Percentiles rank a stretch among this genome's conserved stretches.
Conservation (phyloP, 768 basidiomycete genomes). For the Hygrophorus russula region DNA sequence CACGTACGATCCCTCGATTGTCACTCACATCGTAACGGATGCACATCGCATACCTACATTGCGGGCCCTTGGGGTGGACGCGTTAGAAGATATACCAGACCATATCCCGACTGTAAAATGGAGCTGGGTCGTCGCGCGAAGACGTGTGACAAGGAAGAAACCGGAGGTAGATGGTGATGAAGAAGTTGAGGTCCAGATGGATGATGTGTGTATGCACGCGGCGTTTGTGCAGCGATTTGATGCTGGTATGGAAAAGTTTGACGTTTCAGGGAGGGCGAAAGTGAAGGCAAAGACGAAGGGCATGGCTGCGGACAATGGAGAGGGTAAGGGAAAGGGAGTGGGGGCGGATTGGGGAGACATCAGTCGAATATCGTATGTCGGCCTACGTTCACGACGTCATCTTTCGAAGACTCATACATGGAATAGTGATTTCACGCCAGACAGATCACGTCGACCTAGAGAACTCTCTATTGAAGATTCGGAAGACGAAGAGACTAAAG, state of each 20-base stretch:
- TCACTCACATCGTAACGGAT: constrained; percentile 64
- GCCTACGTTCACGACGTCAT: constrained; percentile 4
- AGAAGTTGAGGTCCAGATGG: constrained; percentile 12
- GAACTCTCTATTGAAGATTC: background rate
- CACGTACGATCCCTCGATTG: constrained; percentile 38
- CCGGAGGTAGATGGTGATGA: constrained; percentile 11
- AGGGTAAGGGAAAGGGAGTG: background rate
- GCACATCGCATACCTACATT: constrained; percentile 19
- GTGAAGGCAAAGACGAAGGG: constrained; percentile 17
- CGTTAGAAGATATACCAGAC: constrained; percentile 46
- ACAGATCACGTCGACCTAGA: constrained; percentile 8
- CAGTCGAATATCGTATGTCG: constrained; percentile 39
- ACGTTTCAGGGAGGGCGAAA: constrained; percentile 10
- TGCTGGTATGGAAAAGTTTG: constrained; percentile 22
- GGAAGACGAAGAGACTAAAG: background rate
- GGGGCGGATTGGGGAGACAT: constrained; percentile 15
- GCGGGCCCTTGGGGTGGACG: constrained; percentile 36
- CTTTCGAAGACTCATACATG: background rate
- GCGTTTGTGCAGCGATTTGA: constrained; percentile 37
- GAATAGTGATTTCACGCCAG: constrained; percentile 26
- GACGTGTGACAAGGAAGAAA: constrained; percentile 15
- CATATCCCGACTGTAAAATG: constrained; percentile 55
- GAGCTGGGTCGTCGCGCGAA: constrained; percentile 41
- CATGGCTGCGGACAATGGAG: too few species aligned
- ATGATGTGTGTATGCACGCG: constrained; percentile 32